phyloP scores from a whole-genome alignment of 2,329 filamentous ascomycete species.

The Dothiorella sarmentorum region DNA sequence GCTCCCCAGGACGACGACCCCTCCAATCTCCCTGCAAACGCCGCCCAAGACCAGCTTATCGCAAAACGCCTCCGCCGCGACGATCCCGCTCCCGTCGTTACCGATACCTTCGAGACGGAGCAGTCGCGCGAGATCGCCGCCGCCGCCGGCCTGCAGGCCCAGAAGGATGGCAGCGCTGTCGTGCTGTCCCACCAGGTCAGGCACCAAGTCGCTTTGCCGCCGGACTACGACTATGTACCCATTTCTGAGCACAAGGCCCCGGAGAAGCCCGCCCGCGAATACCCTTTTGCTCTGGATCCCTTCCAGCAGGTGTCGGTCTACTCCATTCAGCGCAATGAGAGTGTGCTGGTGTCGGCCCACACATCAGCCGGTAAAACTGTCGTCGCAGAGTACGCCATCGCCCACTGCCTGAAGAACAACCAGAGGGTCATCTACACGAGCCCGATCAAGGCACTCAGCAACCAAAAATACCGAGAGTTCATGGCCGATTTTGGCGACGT shows the following conservation, averaged over 20 bases:
- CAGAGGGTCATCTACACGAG: conserved; percentile 99
- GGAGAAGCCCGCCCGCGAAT: conserved; percentile 76
- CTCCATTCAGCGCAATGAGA: conserved; percentile 94
- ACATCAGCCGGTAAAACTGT: conserved; percentile 98
- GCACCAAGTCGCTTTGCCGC: conserved; percentile 92
- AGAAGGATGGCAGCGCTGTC: conserved; percentile 65
- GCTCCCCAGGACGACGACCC: conserved; percentile 32
- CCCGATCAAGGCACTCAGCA: conserved; percentile 97
- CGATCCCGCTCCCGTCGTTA: conserved; percentile 76
- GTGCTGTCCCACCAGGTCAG: conserved; percentile 95
- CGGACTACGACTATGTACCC: conserved; percentile 91
- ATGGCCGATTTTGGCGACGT: conserved; percentile 94
- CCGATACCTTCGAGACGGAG: conserved; percentile 92
- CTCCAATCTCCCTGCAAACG: conserved; percentile 36
- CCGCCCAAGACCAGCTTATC: conserved; percentile 38
- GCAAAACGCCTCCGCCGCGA: conserved; percentile 63
- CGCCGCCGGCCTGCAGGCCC: conserved; percentile 64
- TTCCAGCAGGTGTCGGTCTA: conserved; percentile 95
- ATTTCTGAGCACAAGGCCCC: conserved; percentile 92
- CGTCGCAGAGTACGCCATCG: conserved; percentile 96
- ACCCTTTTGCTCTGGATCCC: conserved; percentile 89
- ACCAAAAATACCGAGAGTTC: conserved; percentile 98
- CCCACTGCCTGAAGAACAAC: conserved; percentile 94
- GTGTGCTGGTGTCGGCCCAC: conserved; percentile 93
- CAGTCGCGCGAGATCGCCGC: conserved; percentile 86